phyloP scores from a whole-genome alignment of 805 yeast genomes.

The Wickerhamomyces ciferrii region DNA sequence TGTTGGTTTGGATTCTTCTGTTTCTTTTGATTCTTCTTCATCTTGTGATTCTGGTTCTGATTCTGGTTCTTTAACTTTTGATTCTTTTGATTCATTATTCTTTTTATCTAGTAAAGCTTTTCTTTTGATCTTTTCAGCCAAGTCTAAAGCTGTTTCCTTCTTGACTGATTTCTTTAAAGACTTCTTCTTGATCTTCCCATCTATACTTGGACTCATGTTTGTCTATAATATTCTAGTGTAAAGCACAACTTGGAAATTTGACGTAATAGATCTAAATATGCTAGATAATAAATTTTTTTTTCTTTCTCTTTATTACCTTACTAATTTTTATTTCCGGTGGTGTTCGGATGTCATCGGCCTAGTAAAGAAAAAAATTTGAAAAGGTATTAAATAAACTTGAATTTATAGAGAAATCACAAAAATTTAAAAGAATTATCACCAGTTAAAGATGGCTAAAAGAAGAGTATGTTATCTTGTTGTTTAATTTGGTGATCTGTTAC shows the following conservation, averaged over 20 bases:
- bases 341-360: constrained; percentile 23
- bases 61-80: background rate
- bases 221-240: no score
- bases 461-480: constrained; percentile 41
- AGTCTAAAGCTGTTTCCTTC: constrained; percentile 35
- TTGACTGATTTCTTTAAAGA: constrained; percentile 18
- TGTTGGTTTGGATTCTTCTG: constrained; percentile 15
- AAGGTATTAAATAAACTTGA: constrained; percentile 1
- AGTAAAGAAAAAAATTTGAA: constrained; percentile 4
- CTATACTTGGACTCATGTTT: background rate
- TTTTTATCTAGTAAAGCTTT: constrained; percentile 27
- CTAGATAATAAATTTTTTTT: constrained; percentile 2
- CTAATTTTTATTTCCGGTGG: constrained; percentile 1
- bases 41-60: background rate
- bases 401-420: background rate
- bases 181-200: constrained; percentile 15
- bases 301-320: background rate
- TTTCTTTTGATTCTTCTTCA: constrained; percentile 10
- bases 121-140: constrained; percentile 52
- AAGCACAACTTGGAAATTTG: background rate
- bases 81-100: constrained; percentile 3
- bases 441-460: constrained; percentile 43
- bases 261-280: background rate
- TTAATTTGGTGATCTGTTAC: background rate
- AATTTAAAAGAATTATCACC: background rate